phyloP scores from a whole-genome alignment of 352 stramenopile species.

The Pythium pyrilobum region DNA sequence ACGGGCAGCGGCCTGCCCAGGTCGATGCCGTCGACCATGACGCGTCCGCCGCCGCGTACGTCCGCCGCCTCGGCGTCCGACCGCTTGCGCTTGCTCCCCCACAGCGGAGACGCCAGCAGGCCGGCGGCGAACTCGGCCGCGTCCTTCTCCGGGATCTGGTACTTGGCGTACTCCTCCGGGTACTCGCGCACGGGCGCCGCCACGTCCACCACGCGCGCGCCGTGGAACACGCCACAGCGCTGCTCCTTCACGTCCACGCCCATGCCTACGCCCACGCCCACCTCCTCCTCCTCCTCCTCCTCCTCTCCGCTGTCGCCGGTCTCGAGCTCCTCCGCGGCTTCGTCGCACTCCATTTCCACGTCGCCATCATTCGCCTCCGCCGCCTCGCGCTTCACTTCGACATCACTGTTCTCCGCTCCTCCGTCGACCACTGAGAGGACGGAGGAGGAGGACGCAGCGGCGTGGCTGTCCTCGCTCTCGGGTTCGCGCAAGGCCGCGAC shows the following conservation, averaged over 20 bases:
- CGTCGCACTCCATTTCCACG: constrained; percentile 17
- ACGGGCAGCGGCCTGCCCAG: constrained; percentile 5
- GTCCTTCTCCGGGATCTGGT: constrained; percentile 18
- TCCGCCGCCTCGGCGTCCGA: not conserved
- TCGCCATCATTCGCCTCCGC: not conserved
- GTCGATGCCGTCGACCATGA: constrained; percentile 15
- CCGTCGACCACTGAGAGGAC: not conserved
- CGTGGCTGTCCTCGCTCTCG: constrained; percentile 6
- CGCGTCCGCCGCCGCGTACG: not conserved
- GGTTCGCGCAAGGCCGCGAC: constrained; percentile 1
- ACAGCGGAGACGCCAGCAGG: not conserved
- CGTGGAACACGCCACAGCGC: no score
- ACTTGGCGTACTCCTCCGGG: constrained; percentile 18
- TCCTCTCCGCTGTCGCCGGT: not conserved
- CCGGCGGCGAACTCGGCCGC: constrained; percentile 1
- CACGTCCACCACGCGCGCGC: not conserved
- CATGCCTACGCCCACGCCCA: no score
- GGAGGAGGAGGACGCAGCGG: not conserved
- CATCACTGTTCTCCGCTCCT: not conserved
- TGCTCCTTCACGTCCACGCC: no score
- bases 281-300: not conserved
- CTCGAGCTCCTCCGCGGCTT: constrained; percentile 9
- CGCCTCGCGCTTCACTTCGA: not conserved
- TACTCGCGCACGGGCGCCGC: constrained; percentile 23
- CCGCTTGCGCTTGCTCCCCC: constrained; percentile 34